Evolutionary conservation across 495 filamentous ascomycete genomes (phyloP), one percentile per base, ranked within the genome.

Genomic region (Aspergillus taichungensis): DNA sequence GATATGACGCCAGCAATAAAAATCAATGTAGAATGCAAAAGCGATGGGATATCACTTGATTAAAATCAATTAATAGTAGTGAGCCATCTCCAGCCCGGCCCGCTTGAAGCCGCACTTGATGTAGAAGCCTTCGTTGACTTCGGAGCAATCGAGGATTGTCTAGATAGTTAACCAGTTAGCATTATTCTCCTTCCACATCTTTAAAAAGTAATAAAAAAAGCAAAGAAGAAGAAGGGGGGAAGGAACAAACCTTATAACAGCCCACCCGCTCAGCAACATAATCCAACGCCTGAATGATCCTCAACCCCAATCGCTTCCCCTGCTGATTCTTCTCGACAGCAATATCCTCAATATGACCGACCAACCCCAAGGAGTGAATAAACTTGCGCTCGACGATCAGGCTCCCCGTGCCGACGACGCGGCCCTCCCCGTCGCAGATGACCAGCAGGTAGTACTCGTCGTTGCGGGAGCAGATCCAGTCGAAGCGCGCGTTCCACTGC

Each of bases 291-390:
- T 97, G 85, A 54, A 98, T 97, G 44, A 98, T 82, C 47, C 85
- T 78, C 60, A 95, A 68, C 3, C 92, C 92, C 33, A 98, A 73
- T 67, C 95, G 95, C 77, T 95, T 96, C 44, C 92, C 92, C 64
- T 97, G 92, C 65, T 96, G 89, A 45, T 88, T 83, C 64, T 88
- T 85, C 49, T 84, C 79, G 18, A 98, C 91, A 6, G 92, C 88
- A 66, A 98, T 96, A 65, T 98, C 92, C 68, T 98, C 92, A 68
- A 98, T 95, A 61, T 98, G 92, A 1, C 91, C 92, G n/a, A 95
- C 89, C 51, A 71, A 51, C 6, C 70, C 70, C 6, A 74, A 60
- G 8, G 57, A 54, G 46, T 74, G 70, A 30, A 74, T 72, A 40
- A 74, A 77, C 58, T 75, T 78, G 54, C 71, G 58, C 69, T 77